Evolutionary conservation across 805 yeast genomes (phyloP).

Genomic region (Lipomyces spencermartinsiae): DNA sequence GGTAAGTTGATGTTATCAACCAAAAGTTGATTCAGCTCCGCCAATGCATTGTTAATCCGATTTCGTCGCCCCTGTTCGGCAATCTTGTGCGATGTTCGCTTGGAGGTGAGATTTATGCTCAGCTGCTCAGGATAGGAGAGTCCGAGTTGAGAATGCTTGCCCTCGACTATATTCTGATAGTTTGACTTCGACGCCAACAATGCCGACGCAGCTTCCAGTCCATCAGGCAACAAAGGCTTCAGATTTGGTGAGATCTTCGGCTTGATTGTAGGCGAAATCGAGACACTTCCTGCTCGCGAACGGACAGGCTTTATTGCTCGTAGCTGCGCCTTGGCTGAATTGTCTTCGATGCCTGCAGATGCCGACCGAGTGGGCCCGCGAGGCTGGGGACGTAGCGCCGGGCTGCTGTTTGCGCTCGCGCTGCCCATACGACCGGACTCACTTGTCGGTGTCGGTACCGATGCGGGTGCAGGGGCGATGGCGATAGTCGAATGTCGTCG

Average conservation of each 20-base stretch:
- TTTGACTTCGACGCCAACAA: conserved; percentile 51
- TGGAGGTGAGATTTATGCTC: conserved; percentile 50
- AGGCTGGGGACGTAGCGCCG: conserved; percentile 25
- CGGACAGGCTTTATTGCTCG: conserved; percentile 42
- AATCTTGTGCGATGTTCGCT: conserved; percentile 79
- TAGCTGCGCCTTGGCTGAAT: conserved; percentile 11
- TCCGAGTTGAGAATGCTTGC: conserved; percentile 51
- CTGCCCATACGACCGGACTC: conserved; percentile 14
- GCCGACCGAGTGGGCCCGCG: conserved; percentile 23
- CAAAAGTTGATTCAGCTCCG: conserved; percentile 70
- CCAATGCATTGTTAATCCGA: conserved; percentile 85
- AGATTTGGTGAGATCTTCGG: conserved; percentile 35
- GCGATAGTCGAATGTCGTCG: conserved; percentile 37
- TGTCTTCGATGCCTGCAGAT: conserved; percentile 17
- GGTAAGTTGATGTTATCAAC: conserved; percentile 51
- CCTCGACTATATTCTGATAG: conserved; percentile 53
- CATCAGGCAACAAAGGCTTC: conserved; percentile 34
- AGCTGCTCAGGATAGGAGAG: conserved; percentile 51
- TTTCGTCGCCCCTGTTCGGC: conserved; percentile 98
- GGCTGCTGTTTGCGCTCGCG: conserved; percentile 24
- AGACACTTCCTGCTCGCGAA: conserved; percentile 37
- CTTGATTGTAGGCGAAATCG: conserved; percentile 35
- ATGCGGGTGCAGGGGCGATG: conserved; percentile 21
- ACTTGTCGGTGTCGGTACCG: conserved; percentile 16
- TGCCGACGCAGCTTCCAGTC: conserved; percentile 35